Conservation (phyloP, 257 asterid species). For the Vinca minor region DNA sequence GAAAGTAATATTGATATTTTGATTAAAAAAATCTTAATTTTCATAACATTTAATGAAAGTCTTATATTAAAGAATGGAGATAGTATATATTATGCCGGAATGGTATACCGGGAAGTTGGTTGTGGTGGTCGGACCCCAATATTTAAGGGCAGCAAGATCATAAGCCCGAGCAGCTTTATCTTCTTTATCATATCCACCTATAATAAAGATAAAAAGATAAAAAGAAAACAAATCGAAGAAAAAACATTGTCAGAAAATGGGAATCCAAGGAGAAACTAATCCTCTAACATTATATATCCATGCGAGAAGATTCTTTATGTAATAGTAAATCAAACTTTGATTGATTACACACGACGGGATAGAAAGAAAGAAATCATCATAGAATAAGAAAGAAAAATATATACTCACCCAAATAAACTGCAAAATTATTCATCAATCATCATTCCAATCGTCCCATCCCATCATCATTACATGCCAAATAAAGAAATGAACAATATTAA, state of each 20-base stretch:
- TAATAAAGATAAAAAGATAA: neutral
- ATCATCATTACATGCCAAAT: slow-evolving; percentile 43
- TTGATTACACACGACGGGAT: neutral
- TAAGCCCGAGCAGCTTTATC: slow-evolving; percentile 90
- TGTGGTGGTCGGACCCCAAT: slow-evolving; percentile 89
- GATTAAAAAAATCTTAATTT: no score
- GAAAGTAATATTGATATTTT: no score
- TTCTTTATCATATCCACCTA: slow-evolving; percentile 94
- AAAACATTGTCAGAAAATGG: slow-evolving; percentile 17
- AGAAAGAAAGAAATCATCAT: neutral
- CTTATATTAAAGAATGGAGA: no score
- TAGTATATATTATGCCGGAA: no score
- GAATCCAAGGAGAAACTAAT: slow-evolving; percentile 45
- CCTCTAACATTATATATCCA: slow-evolving; percentile 3
- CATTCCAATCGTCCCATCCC: slow-evolving; percentile 30
- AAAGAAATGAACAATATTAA: slow-evolving; percentile 27
- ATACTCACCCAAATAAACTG: slow-evolving; percentile 85
- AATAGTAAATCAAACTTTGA: neutral
- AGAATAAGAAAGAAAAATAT: neutral
- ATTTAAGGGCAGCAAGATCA: slow-evolving; percentile 87
- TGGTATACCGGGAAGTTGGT: slow-evolving; percentile 61
- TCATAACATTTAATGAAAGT: no score
- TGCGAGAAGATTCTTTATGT: slow-evolving; percentile 9
- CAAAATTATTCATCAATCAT: slow-evolving; percentile 24
- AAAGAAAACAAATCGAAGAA: slow-evolving; percentile 13